Base-by-base conservation (phyloP, 2,329 filamentous ascomycete species). In the Fusarium praegraminearum region DNA sequence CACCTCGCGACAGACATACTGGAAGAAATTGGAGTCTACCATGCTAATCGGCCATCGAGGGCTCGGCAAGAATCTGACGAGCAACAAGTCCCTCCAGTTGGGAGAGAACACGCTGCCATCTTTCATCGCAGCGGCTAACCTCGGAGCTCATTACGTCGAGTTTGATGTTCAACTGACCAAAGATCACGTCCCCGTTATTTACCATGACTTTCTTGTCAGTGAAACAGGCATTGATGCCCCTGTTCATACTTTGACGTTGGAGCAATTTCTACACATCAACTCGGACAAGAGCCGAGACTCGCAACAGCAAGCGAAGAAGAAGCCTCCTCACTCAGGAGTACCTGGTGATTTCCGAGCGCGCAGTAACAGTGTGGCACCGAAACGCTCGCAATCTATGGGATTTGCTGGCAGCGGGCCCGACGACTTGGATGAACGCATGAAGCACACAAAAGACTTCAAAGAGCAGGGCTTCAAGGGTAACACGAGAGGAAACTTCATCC, bases 141-240 rank as follows among this genome's bases (percentile, higher is more conserved):
- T 99, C 53, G 96, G 96, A 11, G 96, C 89, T 5, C 87, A 90
- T 58, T 91, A 91, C 72, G 89, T 91, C 47, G 89, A 91, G 73
- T 90, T 92, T 75, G 96, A 99, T 77, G 96, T 99, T 1, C 96
- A 99, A 78, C 84, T 99, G 40, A 99, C 96, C n/a, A 99, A 99
- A 77, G 96, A 99, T 77, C 94, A 97, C 75, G 94, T 99, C 2
- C 96, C 96, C 0, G 95, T 99, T 70, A 97, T 99, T 75, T 99
- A 99, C 77, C 96, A 99, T 77, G 96, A 99, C 79, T 99, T 99
- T 76, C 85, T 98, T 16, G 96, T 99, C 78, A 97, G 94, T 77
- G 96, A 99, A 81, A 98, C 96, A 0, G 96, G 97, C 12, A 96
- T 98, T 56, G 96, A 99, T 76, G 96, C 96, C 0, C 96, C 96